Evolutionary conservation across 108 stramenopile species (phyloP).

Genomic region (Stephanodiscus minutulus): DNA sequence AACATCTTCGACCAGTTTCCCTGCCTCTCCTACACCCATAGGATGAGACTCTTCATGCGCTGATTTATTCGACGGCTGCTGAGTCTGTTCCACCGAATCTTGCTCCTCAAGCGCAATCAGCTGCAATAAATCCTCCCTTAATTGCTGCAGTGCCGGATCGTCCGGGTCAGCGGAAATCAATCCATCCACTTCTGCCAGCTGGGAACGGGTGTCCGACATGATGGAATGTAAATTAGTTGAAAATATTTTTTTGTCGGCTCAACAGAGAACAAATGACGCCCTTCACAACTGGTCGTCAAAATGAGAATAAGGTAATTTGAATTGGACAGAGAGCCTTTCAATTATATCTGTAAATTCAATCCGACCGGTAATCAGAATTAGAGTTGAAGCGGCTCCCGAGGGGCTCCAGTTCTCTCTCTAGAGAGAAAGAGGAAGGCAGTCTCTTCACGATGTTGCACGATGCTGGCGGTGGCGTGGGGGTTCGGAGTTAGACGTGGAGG

Average conservation of each 20-base stretch:
- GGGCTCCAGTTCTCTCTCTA: too few species aligned
- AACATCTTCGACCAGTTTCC: not conserved
- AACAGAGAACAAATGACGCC: not conserved
- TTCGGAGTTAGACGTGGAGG: too few species aligned
- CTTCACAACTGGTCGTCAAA: not conserved
- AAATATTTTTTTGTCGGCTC: not conserved
- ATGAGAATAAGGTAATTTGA: not conserved
- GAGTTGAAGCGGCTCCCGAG: too few species aligned
- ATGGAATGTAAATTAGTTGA: not conserved
- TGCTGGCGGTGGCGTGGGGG: too few species aligned
- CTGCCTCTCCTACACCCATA: not conserved
- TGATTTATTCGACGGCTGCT: not conserved
- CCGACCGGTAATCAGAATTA: too few species aligned
- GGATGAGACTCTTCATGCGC: not conserved
- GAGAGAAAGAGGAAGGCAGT: too few species aligned
- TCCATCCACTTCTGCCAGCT: constrained; percentile 68
- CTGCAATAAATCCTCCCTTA: constrained; percentile 77
- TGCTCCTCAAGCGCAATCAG: constrained; percentile 60
- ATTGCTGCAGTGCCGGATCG: constrained; percentile 65
- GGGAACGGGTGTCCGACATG: constrained; percentile 49
- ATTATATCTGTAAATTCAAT: too few species aligned
- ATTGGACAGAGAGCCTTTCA: not conserved
- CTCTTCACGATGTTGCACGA: too few species aligned
- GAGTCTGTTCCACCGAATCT: constrained; percentile 49
- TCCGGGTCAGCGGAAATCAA: constrained; percentile 60